phyloP scores from a whole-genome alignment of 129 eudicot species.

The Lactuca sativa region DNA sequence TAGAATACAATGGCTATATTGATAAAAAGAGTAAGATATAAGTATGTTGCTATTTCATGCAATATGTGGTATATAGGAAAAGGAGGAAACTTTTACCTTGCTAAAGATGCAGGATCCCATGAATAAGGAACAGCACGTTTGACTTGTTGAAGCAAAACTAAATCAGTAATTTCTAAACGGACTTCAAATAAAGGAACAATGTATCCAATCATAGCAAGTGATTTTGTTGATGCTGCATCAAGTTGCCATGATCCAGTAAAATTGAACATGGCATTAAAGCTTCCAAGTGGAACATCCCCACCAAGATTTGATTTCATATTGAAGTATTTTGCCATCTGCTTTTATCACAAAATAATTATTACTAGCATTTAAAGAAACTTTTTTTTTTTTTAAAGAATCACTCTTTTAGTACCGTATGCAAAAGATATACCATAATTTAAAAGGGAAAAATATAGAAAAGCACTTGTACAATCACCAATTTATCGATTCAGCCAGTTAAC shows the following conservation, averaged over 20 bases:
- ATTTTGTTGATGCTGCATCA: constrained; percentile 87
- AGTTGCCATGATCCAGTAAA: constrained; percentile 83
- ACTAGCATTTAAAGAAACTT: constrained; percentile 20
- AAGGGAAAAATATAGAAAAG: no score
- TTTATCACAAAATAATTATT: constrained; percentile 10
- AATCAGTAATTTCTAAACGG: constrained; percentile 47
- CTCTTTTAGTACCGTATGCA: neutral
- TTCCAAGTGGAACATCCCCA: constrained; percentile 83
- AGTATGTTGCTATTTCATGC: no score
- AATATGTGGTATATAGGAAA: neutral
- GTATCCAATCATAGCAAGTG: constrained; percentile 91
- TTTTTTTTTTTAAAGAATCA: no score
- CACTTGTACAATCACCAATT: no score
- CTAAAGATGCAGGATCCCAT: constrained; percentile 93
- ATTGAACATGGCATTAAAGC: constrained; percentile 95
- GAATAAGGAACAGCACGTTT: constrained; percentile 89
- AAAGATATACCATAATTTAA: neutral
- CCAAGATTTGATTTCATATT: constrained; percentile 60
- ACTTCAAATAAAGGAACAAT: constrained; percentile 62
- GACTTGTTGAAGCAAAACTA: constrained; percentile 67
- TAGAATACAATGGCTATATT: no score
- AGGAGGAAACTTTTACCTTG: constrained; percentile 53
- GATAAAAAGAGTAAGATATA: neutral
- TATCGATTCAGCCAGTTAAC: no score
- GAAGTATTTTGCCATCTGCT: constrained; percentile 85